phyloP scores from a whole-genome alignment of 345 rosid genomes.

The Citrus sinensis region DVS_A1.0 CM039164.1:24267501-24268000 shows the following conservation, averaged over 20 bases:
- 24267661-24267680: background rate
- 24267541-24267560: slow-evolving; percentile 11
- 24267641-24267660: background rate
- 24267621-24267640: slow-evolving; percentile 40
- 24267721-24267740: slow-evolving; percentile 9
- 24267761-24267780: background rate
- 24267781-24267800: slow-evolving; percentile 5
- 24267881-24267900: slow-evolving; percentile 1
- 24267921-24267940: background rate
- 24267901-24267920: slow-evolving; percentile 19
- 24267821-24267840: slow-evolving; percentile 18
- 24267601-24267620: slow-evolving; percentile 36
- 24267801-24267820: background rate
- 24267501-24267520: background rate
- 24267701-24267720: slow-evolving; percentile 12
- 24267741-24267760: slow-evolving; percentile 5
- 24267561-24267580: slow-evolving; percentile 22
- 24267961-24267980: slow-evolving; percentile 4
- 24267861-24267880: background rate
- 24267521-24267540: background rate
- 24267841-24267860: slow-evolving; percentile 6
- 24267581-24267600: slow-evolving; percentile 14
- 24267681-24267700: background rate
- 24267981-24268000: slow-evolving; percentile 5
- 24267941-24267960: slow-evolving; percentile 18